Evolutionary conservation across 2,329 filamentous ascomycete genomes (phyloP), one percentile per base, ranked within the genome.

Genomic region (Colletotrichum truncatum): DNA sequence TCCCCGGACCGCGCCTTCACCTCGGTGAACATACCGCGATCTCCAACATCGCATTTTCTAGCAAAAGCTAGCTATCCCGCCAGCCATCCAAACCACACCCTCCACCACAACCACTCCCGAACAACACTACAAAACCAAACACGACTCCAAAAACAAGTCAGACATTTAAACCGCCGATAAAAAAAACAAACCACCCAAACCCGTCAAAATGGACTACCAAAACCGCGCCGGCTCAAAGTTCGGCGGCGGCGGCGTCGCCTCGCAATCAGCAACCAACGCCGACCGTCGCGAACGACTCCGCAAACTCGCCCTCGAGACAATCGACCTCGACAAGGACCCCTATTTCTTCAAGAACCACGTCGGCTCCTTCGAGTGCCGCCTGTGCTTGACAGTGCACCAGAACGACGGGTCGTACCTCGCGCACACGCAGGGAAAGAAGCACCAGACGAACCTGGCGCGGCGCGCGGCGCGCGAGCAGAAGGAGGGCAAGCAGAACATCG

Each of bases 291-390:
- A 99, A 80, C 94, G 96, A 69, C 91, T 99, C 38, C 94, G 95
- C 79, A 98, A 98, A 84, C 94, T 99, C 76, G 96, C 96, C 64
- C 93, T 99, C 75, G 96, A 99, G 82, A 97, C 94, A 60, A 99
- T 99, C 85, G 95, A 98, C 83, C 92, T 98, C 68, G 96, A 98
- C 82, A 98, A 98, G 82, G 96, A 99, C 82, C 96, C 96, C 0
- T 99, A 98, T 87, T 98, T 98, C 85, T 99, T 99, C 90, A 97
- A 97, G 80, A 99, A 99, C 85, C 95, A 99, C 80, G 93, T 98
- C 73, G 96, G 96, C 75, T 96, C 92, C 75, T 99, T 98, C 81
- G 96, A 99, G 81, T 99, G 96, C 79, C 93, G 96, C 28, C 91
- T 99, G 39, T 99, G 96, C 76, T 85, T 99, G 25, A 99, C 96